phyloP scores from a whole-genome alignment of 345 rosid species.

The Lumnitzera racemosa region DNA sequence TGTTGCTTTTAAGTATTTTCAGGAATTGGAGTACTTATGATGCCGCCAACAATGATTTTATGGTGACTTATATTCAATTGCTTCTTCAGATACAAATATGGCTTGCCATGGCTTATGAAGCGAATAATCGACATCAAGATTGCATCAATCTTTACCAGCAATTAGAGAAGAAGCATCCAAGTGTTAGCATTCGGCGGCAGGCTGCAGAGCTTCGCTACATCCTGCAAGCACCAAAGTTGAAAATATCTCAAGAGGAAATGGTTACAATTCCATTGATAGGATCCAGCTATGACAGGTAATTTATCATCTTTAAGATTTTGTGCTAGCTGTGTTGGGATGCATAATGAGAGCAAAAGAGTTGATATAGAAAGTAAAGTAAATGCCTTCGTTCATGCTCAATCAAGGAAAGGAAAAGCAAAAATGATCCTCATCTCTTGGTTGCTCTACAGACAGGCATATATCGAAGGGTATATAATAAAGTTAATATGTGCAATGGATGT shows the following conservation, averaged over 20 bases:
- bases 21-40: not conserved
- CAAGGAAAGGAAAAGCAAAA: too few relatives aligned
- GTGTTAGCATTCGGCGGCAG: conserved; percentile 76
- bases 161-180: conserved; percentile 77
- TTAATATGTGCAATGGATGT: not conserved
- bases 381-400: too few relatives aligned
- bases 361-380: not conserved
- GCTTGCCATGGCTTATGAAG: conserved; percentile 98
- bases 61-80: not conserved
- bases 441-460: too few relatives aligned
- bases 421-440: too few relatives aligned
- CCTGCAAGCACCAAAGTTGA: conserved; percentile 89
- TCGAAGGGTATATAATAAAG: too few relatives aligned
- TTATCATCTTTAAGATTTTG: not conserved
- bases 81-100: conserved; percentile 83
- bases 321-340: not conserved
- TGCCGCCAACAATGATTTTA: not conserved
- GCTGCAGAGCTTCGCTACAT: conserved; percentile 90
- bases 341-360: not conserved
- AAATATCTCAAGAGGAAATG: conserved; percentile 90
- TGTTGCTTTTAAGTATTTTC: not conserved
- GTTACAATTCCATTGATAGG: conserved; percentile 74
- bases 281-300: conserved; percentile 73
- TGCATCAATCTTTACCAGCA: conserved; percentile 86
- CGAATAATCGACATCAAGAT: conserved; percentile 76